phyloP scores from a whole-genome alignment of 805 yeast genomes.

The Cyberlindnera saturnus region DNA sequence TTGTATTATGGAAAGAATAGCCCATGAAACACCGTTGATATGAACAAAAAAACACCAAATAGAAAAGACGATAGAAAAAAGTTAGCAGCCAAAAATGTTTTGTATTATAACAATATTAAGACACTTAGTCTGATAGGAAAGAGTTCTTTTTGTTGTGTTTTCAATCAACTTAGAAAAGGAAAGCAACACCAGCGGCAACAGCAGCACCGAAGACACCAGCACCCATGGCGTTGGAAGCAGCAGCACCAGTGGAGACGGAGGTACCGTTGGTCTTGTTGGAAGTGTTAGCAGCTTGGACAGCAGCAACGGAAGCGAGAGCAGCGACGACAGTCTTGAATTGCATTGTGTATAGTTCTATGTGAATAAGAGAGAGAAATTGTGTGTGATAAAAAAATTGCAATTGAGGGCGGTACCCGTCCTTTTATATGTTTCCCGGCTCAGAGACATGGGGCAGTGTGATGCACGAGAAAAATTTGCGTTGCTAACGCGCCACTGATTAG shows the following conservation, averaged over 20 bases:
- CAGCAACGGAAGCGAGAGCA: constrained; percentile 65
- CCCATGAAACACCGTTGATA: not conserved
- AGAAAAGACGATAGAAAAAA: constrained; percentile 8
- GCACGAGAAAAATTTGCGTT: too few species aligned
- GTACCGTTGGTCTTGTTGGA: constrained; percentile 29
- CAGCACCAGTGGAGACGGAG: constrained; percentile 43
- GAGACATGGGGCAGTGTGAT: too few species aligned
- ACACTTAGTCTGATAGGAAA: constrained; percentile 1
- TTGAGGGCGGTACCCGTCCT: constrained; percentile 2
- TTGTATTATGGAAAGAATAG: not conserved
- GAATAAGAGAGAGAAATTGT: constrained; percentile 2
- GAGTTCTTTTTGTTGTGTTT: constrained; percentile 10
- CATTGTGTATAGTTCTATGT: constrained; percentile 35
- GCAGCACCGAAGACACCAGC: constrained; percentile 79
- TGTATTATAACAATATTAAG: constrained; percentile 11
- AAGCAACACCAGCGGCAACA: constrained; percentile 74
- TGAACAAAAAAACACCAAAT: constrained; percentile 8
- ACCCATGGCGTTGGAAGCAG: constrained; percentile 50
- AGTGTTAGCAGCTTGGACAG: constrained; percentile 56
- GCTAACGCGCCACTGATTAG: not conserved
- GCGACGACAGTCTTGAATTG: constrained; percentile 66
- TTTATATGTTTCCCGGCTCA: constrained; percentile 7
- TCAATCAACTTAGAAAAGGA: constrained; percentile 33
- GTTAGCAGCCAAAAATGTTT: constrained; percentile 7
- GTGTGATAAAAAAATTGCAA: not conserved